Base-by-base conservation (phyloP, 2,329 filamentous ascomycete genomes). In the Fusarium palustre region DNA sequence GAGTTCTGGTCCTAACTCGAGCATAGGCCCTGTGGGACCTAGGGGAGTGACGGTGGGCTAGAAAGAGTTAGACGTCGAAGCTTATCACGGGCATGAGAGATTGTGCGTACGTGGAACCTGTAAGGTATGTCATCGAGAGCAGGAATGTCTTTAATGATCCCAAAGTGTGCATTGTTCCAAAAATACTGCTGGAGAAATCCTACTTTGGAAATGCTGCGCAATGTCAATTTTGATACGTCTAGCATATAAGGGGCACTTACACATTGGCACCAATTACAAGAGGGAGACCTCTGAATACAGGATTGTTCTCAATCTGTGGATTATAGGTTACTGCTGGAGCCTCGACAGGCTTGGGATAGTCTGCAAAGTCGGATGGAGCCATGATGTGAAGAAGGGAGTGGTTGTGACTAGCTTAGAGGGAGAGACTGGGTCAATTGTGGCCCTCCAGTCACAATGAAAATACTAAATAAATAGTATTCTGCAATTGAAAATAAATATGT, bases 131-230 rank as follows among this genome's bases (percentile, higher is more conserved):
- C 82, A 10, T 81, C 78, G 16, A 90, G 78, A 13, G 77, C 81
- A 2, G 83, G 78, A 15, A 87, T 78, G 47, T 83, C 77, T 61
- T 82, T 84, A 64, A 86, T 75, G 20, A 73, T 76, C 31, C 81
- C 82, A 59, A 90, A 87, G 30, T 85, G 79, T 48, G 91, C 90
- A 81, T 93, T 93, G 49, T 80, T 81, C 90, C 91, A 97, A 66
- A 94, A 84, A 46, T 87, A 79, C 58, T 84, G 86, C 63, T 92
- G 90, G 11, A 95, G 66, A 43, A 86, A 83, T 13, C 82, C 80
- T n/a, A 90, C 80, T 28, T 86, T 87, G 2, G 87, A 82, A 43
- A 94, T 79, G 22, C 90, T 91, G 52, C 4, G n/a, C 25, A 3
- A 59, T 25, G 24, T 70, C 58, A 65, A 55, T 47, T 45, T 59